phyloP scores from a whole-genome alignment of 345 rosid genomes.

The Draba incana region DNA sequence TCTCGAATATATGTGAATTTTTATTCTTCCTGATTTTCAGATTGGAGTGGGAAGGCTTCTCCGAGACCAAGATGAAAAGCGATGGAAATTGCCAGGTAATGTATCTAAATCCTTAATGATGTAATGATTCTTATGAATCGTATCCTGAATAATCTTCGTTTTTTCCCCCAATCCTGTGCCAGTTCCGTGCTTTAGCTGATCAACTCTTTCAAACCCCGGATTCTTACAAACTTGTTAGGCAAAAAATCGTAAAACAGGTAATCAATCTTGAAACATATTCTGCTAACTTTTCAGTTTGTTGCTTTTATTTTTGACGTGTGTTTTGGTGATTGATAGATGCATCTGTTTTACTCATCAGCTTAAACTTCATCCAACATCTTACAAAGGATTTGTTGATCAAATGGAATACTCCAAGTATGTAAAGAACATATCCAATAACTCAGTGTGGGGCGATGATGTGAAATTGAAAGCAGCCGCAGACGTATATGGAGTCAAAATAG shows the following conservation, averaged over 20 bases:
- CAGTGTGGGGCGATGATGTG: too few species aligned
- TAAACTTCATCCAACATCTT: too few species aligned
- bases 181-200: constrained; percentile 26
- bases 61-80: neutral
- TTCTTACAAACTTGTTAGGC: neutral
- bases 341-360: neutral
- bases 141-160: neutral
- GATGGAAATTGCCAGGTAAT: constrained; percentile 23
- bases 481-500: too few species aligned
- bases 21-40: neutral
- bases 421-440: too few species aligned
- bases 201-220: constrained; percentile 6
- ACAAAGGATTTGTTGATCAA: too few species aligned
- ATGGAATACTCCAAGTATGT: too few species aligned
- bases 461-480: too few species aligned
- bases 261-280: neutral
- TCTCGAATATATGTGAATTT: neutral
- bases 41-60: constrained; percentile 14
- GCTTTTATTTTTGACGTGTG: neutral
- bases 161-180: too few species aligned
- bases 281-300: too few species aligned
- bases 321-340: neutral
- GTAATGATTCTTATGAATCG: neutral
- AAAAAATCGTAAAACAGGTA: constrained; percentile 6
- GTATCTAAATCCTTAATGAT: neutral